Evolutionary conservation across 2,329 filamentous ascomycete genomes (phyloP).

Genomic region (Monosporascus sp.): DNA sequence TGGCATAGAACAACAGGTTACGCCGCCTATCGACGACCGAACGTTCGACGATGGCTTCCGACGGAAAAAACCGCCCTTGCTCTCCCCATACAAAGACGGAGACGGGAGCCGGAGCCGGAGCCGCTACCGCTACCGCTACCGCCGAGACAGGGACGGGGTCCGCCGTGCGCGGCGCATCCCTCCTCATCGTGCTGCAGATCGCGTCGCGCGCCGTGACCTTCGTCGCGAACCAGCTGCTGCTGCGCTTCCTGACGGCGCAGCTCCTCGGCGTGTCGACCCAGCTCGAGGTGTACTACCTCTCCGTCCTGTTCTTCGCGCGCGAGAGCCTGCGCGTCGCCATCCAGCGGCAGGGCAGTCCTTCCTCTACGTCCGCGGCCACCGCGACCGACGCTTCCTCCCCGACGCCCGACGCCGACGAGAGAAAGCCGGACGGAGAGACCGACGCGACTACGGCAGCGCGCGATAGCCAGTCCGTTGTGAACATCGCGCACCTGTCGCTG

Average conservation of each 20-base stretch:
- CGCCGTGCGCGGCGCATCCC: constrained; percentile 66
- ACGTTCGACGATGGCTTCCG: too few species aligned
- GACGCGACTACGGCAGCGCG: constrained; percentile 10
- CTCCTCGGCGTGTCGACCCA: constrained; percentile 83
- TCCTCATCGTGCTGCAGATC: constrained; percentile 84
- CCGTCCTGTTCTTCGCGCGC: constrained; percentile 88
- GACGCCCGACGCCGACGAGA: constrained; percentile 11
- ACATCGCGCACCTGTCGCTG: constrained; percentile 78
- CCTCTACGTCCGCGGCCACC: constrained; percentile 8
- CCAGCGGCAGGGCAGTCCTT: constrained; percentile 63
- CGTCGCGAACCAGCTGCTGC: constrained; percentile 81
- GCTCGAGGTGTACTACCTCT: constrained; percentile 87
- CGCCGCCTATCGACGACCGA: too few species aligned
- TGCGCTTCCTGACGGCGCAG: constrained; percentile 81
- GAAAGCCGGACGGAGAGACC: neutral
- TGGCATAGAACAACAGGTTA: too few species aligned
- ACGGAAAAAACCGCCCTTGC: too few species aligned
- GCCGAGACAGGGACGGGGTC: constrained; percentile 10
- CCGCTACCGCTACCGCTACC: too few species aligned
- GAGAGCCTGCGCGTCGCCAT: constrained; percentile 89
- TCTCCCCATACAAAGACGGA: too few species aligned
- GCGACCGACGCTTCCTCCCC: constrained; percentile 19
- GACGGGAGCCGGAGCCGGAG: too few species aligned
- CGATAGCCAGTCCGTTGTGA: constrained; percentile 72
- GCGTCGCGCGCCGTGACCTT: constrained; percentile 86